Percentiles rank a stretch among this genome's conserved stretches.
Conservation (phyloP, 139 green algal species). For the Asterochloris erici region DNA sequence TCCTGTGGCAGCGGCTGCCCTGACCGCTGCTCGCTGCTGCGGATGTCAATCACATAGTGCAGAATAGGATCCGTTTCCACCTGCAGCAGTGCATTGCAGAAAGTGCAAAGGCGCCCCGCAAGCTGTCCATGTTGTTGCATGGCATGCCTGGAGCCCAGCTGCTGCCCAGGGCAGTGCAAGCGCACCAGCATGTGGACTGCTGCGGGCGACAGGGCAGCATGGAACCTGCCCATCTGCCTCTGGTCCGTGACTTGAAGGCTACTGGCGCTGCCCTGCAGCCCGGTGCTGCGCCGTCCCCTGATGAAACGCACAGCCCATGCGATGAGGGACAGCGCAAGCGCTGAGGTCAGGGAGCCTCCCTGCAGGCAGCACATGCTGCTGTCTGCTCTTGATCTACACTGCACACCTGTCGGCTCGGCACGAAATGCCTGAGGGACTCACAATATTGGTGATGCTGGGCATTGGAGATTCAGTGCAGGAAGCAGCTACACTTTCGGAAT, state of each 20-base stretch:
- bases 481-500: too few species aligned
- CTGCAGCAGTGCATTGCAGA: not conserved
- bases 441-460: too few species aligned
- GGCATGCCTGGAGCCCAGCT: not conserved
- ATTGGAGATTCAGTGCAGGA: too few species aligned
- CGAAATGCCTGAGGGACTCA: too few species aligned
- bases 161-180: not conserved
- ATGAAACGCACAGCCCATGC: conserved; percentile 52
- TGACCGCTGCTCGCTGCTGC: conserved; percentile 1
- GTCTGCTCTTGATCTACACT: too few species aligned
- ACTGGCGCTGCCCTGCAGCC: not conserved
- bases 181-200: not conserved
- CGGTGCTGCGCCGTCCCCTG: not conserved
- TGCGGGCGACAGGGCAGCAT: not conserved
- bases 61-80: conserved; percentile 37
- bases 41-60: conserved; percentile 34
- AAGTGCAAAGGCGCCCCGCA: too few species aligned
- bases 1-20: conserved; percentile 25
- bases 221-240: not conserved
- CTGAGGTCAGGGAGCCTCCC: conserved; percentile 51
- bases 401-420: too few species aligned
- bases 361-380: too few species aligned
- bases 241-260: not conserved
- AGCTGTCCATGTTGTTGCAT: not conserved
- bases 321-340: conserved; percentile 47